A percentile compares a stretch with the other conserved stretches of the same genome.
phyloP scores from a whole-genome alignment of 345 rosid genomes.

The Raphanus sativus region DNA sequence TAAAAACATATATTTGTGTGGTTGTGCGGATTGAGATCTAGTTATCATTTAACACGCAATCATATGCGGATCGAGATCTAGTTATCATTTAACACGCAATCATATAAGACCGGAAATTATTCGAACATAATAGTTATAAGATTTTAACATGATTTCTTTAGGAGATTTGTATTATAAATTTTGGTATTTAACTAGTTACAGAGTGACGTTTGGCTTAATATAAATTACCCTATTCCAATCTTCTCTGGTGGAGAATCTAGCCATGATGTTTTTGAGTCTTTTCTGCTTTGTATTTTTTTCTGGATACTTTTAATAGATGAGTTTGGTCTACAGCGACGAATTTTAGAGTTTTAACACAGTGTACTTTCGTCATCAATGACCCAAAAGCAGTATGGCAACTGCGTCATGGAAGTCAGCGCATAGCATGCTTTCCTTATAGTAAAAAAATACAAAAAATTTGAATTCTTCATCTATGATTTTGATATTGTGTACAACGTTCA shows the following conservation, averaged over 20 bases:
- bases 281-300: conserved; percentile 12
- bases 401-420: not conserved
- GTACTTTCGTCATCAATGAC: not conserved
- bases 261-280: conserved; percentile 10
- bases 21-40: too few relatives aligned
- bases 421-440: not conserved
- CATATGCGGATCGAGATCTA: too few relatives aligned
- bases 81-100: not conserved
- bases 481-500: not conserved
- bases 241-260: not conserved
- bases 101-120: not conserved
- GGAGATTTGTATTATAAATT: not conserved
- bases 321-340: not conserved
- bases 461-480: not conserved
- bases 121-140: not conserved
- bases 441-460: not conserved
- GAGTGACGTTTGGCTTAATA: not conserved
- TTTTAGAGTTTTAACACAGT: too few relatives aligned
- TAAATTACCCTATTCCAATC: not conserved
- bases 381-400: not conserved
- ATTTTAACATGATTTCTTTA: too few relatives aligned
- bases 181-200: not conserved
- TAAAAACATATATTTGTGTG: too few relatives aligned
- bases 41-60: not conserved
- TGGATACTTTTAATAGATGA: not conserved